Percentiles rank a stretch among this genome's conserved stretches.
Evolutionary conservation across 768 basidiomycete species (phyloP).

Genomic region (Rubroboletus satanas): DNA sequence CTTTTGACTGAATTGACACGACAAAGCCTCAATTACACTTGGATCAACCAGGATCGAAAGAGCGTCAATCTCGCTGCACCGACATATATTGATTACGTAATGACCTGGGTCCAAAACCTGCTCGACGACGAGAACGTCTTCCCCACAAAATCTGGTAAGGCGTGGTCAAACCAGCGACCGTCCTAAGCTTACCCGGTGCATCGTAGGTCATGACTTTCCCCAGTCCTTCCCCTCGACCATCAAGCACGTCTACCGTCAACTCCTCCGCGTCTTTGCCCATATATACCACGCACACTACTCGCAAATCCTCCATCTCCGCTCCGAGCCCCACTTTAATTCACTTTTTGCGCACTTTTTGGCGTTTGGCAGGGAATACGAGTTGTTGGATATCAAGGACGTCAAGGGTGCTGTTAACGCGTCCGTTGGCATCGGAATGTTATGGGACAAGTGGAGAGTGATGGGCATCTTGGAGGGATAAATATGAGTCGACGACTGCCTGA

Average conservation of each 20-base stretch:
- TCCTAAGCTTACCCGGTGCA: not conserved
- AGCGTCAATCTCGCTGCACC: constrained; percentile 86
- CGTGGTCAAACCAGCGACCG: not conserved
- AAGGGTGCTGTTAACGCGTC: constrained; percentile 57
- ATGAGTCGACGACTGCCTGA: not conserved
- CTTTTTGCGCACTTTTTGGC: constrained; percentile 97
- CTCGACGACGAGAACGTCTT: constrained; percentile 93
- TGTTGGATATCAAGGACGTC: constrained; percentile 86
- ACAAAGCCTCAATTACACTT: constrained; percentile 82
- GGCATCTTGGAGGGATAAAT: constrained; percentile 55
- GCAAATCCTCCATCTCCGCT: constrained; percentile 86
- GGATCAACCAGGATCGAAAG: constrained; percentile 91
- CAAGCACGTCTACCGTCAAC: constrained; percentile 94
- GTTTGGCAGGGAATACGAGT: constrained; percentile 90
- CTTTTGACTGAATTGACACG: not conserved
- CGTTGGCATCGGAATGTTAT: constrained; percentile 74
- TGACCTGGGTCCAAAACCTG: constrained; percentile 94
- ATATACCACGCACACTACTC: constrained; percentile 93
- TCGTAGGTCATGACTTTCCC: constrained; percentile 79
- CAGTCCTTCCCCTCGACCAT: constrained; percentile 83
- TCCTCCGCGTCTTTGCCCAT: constrained; percentile 95
- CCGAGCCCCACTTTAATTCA: constrained; percentile 94
- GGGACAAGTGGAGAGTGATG: constrained; percentile 89
- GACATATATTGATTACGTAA: constrained; percentile 96
- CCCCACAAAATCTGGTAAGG: constrained; percentile 90